Evolutionary conservation across 208 protist species (phyloP).

Genomic region (Vickermania spadyakhi): DNA sequence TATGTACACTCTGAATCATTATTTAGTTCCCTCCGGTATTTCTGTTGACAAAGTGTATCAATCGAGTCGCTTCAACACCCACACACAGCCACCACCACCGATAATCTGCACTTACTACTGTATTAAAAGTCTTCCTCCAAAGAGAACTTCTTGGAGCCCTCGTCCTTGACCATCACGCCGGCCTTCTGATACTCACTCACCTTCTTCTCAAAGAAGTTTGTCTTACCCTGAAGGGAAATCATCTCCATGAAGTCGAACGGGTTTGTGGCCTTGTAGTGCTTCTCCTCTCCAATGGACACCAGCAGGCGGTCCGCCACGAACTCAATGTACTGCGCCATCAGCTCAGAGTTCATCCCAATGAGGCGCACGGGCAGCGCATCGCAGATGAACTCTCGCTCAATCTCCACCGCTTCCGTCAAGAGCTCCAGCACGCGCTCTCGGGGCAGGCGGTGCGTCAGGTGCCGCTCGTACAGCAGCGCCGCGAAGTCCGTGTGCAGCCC

Average conservation of each 20-base stretch:
- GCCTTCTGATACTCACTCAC: slow-evolving; percentile 98
- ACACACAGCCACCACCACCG: not conserved
- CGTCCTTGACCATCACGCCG: slow-evolving; percentile 90
- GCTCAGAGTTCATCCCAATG: slow-evolving; percentile 98
- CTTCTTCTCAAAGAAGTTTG: slow-evolving; percentile 99
- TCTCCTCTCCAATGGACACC: slow-evolving; percentile 89
- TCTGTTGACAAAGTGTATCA: too few relatives aligned
- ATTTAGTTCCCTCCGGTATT: too few relatives aligned
- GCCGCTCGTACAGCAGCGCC: slow-evolving; percentile 93
- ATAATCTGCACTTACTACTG: not conserved
- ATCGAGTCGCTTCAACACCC: not conserved
- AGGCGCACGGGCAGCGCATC: slow-evolving; percentile 96
- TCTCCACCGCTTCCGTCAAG: slow-evolving; percentile 92
- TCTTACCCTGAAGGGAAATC: slow-evolving; percentile 98
- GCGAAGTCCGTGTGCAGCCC: slow-evolving; percentile 99
- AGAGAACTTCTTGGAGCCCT: slow-evolving; percentile 74
- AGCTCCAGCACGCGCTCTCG: slow-evolving; percentile 78
- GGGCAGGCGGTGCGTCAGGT: slow-evolving; percentile 91
- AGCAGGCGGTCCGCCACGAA: slow-evolving; percentile 99
- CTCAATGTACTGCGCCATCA: slow-evolving; percentile 99
- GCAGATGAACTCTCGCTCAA: slow-evolving; percentile 97
- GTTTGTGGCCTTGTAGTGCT: slow-evolving; percentile 95
- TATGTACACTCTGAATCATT: too few relatives aligned
- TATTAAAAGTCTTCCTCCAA: slow-evolving; percentile 89
- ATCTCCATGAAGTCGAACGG: slow-evolving; percentile 99